These are phyloP conservation scores for Fusarium staphyleae DNA, from an alignment of 2,329 filamentous ascomycete genomes.

Conservation along the genomic window DNA sequence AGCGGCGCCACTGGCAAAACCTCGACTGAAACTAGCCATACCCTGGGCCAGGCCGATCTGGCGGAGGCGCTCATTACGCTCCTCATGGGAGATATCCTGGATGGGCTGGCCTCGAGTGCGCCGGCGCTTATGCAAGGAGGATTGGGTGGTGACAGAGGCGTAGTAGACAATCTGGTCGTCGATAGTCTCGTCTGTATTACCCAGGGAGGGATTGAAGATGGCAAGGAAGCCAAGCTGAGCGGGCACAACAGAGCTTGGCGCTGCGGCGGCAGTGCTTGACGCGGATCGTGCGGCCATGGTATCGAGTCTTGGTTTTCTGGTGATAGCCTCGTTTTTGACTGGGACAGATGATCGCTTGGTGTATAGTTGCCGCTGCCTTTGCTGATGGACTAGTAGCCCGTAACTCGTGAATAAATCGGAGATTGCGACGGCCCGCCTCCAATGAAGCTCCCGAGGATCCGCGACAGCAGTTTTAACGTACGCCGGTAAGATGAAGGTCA, in stretches of 20 bases:
- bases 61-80: conserved; percentile 84
- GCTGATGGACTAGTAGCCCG: neutral
- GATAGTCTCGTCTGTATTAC: conserved; percentile 64
- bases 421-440: conserved; percentile 16
- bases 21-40: conserved; percentile 91
- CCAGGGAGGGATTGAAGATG: conserved; percentile 91
- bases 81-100: conserved; percentile 61
- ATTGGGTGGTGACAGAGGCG: conserved; percentile 65
- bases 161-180: conserved; percentile 93
- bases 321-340: neutral
- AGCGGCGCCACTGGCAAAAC: conserved; percentile 78
- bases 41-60: conserved; percentile 97
- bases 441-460: conserved; percentile 11
- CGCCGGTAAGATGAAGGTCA: neutral
- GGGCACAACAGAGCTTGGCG: conserved; percentile 55
- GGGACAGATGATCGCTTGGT: neutral
- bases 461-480: conserved; percentile 18
- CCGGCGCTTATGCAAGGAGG: conserved; percentile 50
- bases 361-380: conserved; percentile 8
- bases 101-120: conserved; percentile 53
- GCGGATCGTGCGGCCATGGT: conserved; percentile 31
- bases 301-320: neutral
- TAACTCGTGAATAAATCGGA: conserved; percentile 7
- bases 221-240: conserved; percentile 89
- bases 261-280: conserved; percentile 23